Conservation (phyloP, 768 basidiomycete genomes). For the Pilatotrama ljubarskyi region DNA sequence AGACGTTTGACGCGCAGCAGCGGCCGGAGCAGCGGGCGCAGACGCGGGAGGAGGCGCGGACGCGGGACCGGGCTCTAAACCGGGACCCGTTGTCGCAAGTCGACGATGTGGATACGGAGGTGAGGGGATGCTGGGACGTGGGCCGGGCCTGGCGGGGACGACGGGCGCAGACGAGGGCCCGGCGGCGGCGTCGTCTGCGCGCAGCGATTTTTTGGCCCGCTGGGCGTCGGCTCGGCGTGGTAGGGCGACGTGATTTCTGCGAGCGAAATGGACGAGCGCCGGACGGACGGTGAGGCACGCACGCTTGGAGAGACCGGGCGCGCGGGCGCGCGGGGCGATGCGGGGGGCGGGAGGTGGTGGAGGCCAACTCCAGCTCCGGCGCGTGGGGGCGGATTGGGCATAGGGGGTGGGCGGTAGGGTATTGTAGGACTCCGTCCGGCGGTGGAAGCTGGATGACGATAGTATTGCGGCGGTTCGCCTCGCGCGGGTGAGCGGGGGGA, state of each 20-base stretch:
- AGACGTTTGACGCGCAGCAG: neutral
- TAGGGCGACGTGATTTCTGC: constrained; percentile 46
- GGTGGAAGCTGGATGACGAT: neutral
- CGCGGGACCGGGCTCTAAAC: constrained; percentile 12
- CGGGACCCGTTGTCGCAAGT: constrained; percentile 18
- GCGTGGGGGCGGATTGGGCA: neutral
- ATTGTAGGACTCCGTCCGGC: constrained; percentile 1
- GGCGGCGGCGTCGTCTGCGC: constrained; percentile 72
- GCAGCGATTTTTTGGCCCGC: constrained; percentile 72
- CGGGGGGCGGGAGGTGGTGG: constrained; percentile 4
- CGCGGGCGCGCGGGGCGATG: constrained; percentile 4
- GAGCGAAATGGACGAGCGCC: constrained; percentile 42
- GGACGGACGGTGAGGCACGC: constrained; percentile 28
- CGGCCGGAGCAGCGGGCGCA: neutral
- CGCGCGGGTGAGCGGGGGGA: constrained; percentile 22
- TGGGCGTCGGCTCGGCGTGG: constrained; percentile 16
- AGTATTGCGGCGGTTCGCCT: constrained; percentile 20
- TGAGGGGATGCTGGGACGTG: constrained; percentile 14
- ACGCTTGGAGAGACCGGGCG: neutral
- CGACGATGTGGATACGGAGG: constrained; percentile 23
- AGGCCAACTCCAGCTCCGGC: neutral
- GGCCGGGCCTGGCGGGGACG: constrained; percentile 28
- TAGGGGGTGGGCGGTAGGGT: constrained; percentile 1
- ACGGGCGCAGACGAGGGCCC: constrained; percentile 78
- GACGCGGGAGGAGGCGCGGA: neutral